Evolutionary conservation across 352 stramenopile genomes (phyloP).

Genomic region (Phytophthora citrophthora): DNA sequence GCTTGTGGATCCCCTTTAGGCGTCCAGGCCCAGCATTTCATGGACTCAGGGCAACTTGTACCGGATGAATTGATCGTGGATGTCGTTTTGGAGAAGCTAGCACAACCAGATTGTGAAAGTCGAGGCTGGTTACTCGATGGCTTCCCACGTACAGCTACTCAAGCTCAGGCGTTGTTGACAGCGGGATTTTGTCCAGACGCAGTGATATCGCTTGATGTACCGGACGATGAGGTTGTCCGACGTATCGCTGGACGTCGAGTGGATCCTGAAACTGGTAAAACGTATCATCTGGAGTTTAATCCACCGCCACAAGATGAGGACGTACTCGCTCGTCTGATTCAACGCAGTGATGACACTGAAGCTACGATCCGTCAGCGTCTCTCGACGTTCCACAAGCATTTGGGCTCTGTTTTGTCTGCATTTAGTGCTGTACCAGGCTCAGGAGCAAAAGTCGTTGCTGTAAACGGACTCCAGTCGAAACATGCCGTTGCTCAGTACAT

Average conservation of each 20-base stretch:
- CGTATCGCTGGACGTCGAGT: conserved; percentile 96
- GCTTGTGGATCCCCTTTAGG: conserved; percentile 55
- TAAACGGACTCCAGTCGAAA: conserved; percentile 58
- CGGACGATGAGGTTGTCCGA: conserved; percentile 95
- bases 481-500: conserved; percentile 45
- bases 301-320: conserved; percentile 83
- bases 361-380: conserved; percentile 91
- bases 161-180: conserved; percentile 87
- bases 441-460: conserved; percentile 42
- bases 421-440: conserved; percentile 29
- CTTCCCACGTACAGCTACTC: conserved; percentile 90
- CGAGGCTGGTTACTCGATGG: conserved; percentile 94
- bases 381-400: conserved; percentile 87
- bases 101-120: conserved; percentile 80
- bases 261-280: conserved; percentile 93
- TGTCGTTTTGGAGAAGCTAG: conserved; percentile 74
- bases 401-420: conserved; percentile 52
- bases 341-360: conserved; percentile 94
- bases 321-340: conserved; percentile 73
- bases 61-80: conserved; percentile 95
- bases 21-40: conserved; percentile 88
- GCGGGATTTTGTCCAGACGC: conserved; percentile 88
- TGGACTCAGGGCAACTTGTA: conserved; percentile 90
- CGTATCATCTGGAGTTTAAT: conserved; percentile 97
- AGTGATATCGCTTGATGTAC: conserved; percentile 94